These are phyloP conservation scores for Apiospora phragmitis DNA, from an alignment of 2,329 filamentous ascomycete genomes.

Conservation along the genomic window DNA sequence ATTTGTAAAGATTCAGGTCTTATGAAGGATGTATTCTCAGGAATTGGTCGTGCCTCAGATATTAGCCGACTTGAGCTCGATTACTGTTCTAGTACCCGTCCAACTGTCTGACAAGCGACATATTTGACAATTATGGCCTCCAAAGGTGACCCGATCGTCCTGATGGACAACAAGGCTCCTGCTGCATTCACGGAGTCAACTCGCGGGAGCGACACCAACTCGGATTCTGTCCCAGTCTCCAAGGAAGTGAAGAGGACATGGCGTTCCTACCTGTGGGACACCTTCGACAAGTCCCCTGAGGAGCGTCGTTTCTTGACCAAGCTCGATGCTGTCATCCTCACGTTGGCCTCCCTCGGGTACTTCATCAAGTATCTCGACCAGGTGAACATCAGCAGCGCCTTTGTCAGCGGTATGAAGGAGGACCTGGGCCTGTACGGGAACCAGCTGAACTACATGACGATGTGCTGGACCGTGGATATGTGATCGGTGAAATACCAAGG, in stretches of 20 bases:
- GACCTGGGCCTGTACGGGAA: constrained; percentile 41
- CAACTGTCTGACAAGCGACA: no score
- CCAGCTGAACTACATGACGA: constrained; percentile 34
- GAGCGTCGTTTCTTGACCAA: constrained; percentile 43
- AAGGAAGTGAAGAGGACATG: constrained; percentile 39
- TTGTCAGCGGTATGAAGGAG: constrained; percentile 47
- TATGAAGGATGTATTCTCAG: not conserved
- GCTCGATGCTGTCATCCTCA: constrained; percentile 40
- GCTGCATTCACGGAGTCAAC: not conserved
- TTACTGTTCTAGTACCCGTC: not conserved
- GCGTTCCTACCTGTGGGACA: constrained; percentile 50
- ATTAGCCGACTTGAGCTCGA: not conserved
- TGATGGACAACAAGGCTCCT: not conserved
- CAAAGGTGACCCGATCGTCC: not conserved
- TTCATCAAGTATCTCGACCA: constrained; percentile 33
- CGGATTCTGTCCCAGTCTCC: constrained; percentile 16
- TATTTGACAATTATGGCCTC: not conserved
- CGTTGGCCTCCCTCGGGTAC: constrained; percentile 40
- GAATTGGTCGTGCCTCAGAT: not conserved
- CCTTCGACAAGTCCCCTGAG: constrained; percentile 41
- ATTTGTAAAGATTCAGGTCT: not conserved
- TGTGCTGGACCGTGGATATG: constrained; percentile 29
- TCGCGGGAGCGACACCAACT: constrained; percentile 17
- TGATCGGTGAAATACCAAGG: constrained; percentile 31
- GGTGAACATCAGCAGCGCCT: constrained; percentile 42